Evolutionary conservation across 148 eudicot genomes (phyloP).

Genomic region (Suaeda aralocaspica): DNA sequence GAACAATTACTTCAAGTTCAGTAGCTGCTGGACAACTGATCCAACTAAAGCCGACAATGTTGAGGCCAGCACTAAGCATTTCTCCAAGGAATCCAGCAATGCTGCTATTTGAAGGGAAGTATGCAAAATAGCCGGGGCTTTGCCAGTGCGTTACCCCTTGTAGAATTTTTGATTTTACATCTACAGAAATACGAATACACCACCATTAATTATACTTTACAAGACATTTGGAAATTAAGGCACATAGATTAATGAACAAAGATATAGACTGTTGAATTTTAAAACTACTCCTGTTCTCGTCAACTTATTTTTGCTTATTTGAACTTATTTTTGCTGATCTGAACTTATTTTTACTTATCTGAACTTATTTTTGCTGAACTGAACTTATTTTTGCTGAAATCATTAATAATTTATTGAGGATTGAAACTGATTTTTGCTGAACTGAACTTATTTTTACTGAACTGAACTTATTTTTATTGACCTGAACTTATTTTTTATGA

Average conservation of each 20-base stretch:
- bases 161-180: slow-evolving; percentile 64
- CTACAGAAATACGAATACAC: slow-evolving; percentile 32
- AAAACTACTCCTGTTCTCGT: background rate
- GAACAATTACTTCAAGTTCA: slow-evolving; percentile 87
- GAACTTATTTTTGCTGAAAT: too few species aligned
- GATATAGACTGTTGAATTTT: background rate
- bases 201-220: background rate
- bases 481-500: too few species aligned
- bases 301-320: too few species aligned
- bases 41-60: slow-evolving; percentile 98
- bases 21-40: slow-evolving; percentile 97
- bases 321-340: too few species aligned
- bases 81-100: slow-evolving; percentile 91
- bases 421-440: too few species aligned
- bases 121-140: slow-evolving; percentile 83
- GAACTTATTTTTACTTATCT: too few species aligned
- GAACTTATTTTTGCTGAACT: too few species aligned
- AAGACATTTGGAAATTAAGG: background rate
- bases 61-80: slow-evolving; percentile 91
- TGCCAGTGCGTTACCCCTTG: slow-evolving; percentile 99
- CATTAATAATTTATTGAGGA: too few species aligned
- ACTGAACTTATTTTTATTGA: too few species aligned
- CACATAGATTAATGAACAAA: background rate
- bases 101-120: slow-evolving; percentile 86
- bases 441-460: too few species aligned